Evolutionary conservation across 768 basidiomycete genomes (phyloP), one percentile per base, ranked within the genome.

Genomic region (Lactarius hatsudake): DNA sequence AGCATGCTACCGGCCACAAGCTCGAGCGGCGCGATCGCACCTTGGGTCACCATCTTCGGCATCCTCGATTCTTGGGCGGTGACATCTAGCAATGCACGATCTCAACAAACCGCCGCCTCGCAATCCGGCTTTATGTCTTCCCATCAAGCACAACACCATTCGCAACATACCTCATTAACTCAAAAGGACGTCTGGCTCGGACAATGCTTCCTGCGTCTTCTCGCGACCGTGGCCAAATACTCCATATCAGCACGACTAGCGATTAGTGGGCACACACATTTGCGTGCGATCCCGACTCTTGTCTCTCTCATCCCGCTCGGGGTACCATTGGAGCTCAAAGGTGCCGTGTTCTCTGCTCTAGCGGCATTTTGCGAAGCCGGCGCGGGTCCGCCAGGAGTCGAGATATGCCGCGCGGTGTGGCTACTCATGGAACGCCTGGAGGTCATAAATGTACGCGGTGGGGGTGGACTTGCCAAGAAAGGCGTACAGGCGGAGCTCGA

Each of bases 311-410:
- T 94, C 59, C 90, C 91, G 2, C 81, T 92, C 1, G 83, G 88
- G 13, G 83, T 95, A n/a, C 92, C 94, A 1, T 81, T 96, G n/a
- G 93, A 96, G 72, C 81, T 96, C 59, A 96, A 96, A 71, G 94
- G 93, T 6, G 86, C 90, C 0, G 79, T 95, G 4, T 91, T 95
- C 69, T 86, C 91, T 51, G 86, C 92, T 0, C 79, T 96, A 9
- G 84, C 90, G 7, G 87, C 93, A 1, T 96, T 96, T 78, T 91
- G 92, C 68, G 83, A 86, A 62, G 89, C 93, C 8, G 93, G 91
- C 10, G 92, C 89, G 0, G 90, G 91, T 1, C 72, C 76, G 13
- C 78, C 83, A 0, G 93, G 91, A 7, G 85, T 89, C 15, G 92
- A 95, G 72, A 85, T 94, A 45, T 93, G 92, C 75, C 87, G 86